phyloP scores from a whole-genome alignment of 768 basidiomycete genomes.

The Cyclocybe aegerita region DNA sequence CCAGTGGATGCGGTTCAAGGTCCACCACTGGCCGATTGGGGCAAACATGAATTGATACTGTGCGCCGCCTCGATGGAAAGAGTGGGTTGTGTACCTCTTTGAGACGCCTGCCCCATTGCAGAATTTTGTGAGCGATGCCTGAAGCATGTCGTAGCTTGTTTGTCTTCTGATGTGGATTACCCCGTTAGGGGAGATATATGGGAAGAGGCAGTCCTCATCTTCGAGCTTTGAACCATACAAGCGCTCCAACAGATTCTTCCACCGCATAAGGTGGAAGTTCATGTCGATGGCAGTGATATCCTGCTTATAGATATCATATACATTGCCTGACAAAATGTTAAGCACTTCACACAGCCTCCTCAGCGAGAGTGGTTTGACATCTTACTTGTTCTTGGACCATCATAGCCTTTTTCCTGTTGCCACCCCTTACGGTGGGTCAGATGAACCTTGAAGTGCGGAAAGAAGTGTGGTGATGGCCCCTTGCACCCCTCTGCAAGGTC shows the following conservation, averaged over 20 bases:
- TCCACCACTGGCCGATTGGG: slow-evolving; percentile 27
- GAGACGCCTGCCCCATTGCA: slow-evolving; percentile 16
- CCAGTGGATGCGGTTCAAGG: slow-evolving; percentile 26
- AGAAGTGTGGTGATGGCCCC: slow-evolving; percentile 16
- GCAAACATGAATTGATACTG: slow-evolving; percentile 36
- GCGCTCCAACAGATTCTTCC: slow-evolving; percentile 14
- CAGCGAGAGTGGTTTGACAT: no score
- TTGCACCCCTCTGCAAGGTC: slow-evolving; percentile 17
- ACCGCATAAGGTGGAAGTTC: slow-evolving; percentile 16
- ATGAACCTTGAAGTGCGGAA: slow-evolving; percentile 15
- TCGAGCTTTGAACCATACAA: slow-evolving; percentile 15
- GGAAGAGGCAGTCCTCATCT: slow-evolving; percentile 32
- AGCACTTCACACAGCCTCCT: no score
- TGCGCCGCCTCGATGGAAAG: slow-evolving; percentile 30
- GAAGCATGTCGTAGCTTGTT: slow-evolving; percentile 13
- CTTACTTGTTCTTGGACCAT: slow-evolving; percentile 16
- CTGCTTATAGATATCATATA: slow-evolving; percentile 13
- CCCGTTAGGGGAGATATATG: slow-evolving; percentile 22
- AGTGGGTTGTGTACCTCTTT: slow-evolving; percentile 27
- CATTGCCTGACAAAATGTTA: no score
- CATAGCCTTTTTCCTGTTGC: slow-evolving; percentile 23
- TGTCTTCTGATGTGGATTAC: slow-evolving; percentile 2
- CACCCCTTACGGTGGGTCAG: slow-evolving; percentile 28
- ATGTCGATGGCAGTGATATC: slow-evolving; percentile 17
- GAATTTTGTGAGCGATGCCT: slow-evolving; percentile 25